A percentile compares a stretch with the other conserved stretches of the same genome.
phyloP scores from a whole-genome alignment of 345 rosid genomes.

The Pistacia vera region DNA sequence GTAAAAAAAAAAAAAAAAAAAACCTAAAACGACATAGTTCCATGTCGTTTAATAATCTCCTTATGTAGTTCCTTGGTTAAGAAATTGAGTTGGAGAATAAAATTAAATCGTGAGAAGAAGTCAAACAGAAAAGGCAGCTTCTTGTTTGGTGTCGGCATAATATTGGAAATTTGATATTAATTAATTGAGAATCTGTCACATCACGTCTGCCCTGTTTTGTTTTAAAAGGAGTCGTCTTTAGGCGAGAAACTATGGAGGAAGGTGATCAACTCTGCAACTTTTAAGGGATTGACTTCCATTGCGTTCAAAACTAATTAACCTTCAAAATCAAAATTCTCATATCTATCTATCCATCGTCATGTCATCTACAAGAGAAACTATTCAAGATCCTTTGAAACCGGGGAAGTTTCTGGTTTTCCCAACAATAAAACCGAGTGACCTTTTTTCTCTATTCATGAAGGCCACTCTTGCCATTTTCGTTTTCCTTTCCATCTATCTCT shows the following conservation, averaged over 20 bases:
- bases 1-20: too few species aligned
- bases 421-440: slow-evolving; percentile 30
- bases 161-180: too few species aligned
- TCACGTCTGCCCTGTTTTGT: neutral
- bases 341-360: slow-evolving; percentile 11
- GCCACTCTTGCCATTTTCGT: slow-evolving; percentile 42
- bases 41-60: too few species aligned
- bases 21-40: too few species aligned
- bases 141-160: too few species aligned
- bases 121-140: too few species aligned
- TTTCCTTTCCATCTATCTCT: slow-evolving; percentile 46
- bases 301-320: neutral
- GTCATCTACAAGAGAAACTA: slow-evolving; percentile 26
- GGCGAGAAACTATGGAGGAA: too few species aligned
- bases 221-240: neutral
- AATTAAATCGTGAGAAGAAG: too few species aligned
- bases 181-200: neutral
- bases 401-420: slow-evolving; percentile 41
- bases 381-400: slow-evolving; percentile 37
- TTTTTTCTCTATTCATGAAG: slow-evolving; percentile 43
- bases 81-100: too few species aligned
- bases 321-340: neutral
- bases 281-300: slow-evolving; percentile 10
- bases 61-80: too few species aligned
- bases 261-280: neutral